Conservation (phyloP, 2,329 filamentous ascomycete genomes). For the Zarea fungicola region DNA sequence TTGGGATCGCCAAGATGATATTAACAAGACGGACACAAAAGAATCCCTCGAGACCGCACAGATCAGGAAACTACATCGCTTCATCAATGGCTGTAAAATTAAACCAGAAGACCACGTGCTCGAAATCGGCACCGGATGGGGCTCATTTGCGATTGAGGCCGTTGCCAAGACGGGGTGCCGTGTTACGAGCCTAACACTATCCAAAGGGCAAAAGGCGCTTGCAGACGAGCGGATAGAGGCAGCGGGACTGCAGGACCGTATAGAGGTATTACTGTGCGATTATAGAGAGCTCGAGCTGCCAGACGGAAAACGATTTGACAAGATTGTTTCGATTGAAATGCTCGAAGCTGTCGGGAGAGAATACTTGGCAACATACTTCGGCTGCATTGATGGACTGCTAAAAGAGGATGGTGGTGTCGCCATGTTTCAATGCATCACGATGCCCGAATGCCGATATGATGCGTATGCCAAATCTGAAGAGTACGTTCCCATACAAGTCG, state of each 20-base stretch:
- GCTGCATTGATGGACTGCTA: conserved; percentile 55
- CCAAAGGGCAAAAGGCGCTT: conserved; percentile 62
- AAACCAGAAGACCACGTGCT: conserved; percentile 62
- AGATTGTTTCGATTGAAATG: conserved; percentile 73
- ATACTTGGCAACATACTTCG: conserved; percentile 63
- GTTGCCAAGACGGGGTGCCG: conserved; percentile 61
- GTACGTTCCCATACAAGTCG: conserved; percentile 35
- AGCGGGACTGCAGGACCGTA: conserved; percentile 54
- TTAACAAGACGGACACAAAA: conserved; percentile 32
- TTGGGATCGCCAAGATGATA: conserved; percentile 36
- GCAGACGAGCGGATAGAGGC: conserved; percentile 59
- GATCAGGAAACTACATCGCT: conserved; percentile 59
- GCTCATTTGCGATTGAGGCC: conserved; percentile 66
- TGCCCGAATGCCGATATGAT: conserved; percentile 64
- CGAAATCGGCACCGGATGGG: conserved; percentile 74
- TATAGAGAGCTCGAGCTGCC: conserved; percentile 55
- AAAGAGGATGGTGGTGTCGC: conserved; percentile 63
- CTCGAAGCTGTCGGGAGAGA: conserved; percentile 67
- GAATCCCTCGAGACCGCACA: conserved; percentile 63
- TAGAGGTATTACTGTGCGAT: conserved; percentile 63
- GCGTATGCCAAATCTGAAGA: conserved; percentile 62
- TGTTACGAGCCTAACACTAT: conserved; percentile 64
- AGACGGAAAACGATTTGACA: conserved; percentile 49
- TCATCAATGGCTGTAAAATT: conserved; percentile 61
- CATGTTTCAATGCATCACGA: conserved; percentile 73